Percentiles rank a stretch among this genome's conserved stretches.
These are phyloP conservation scores for Pythium rhizo-oryzae DNA, from an alignment of 352 stramenopile species.

Conservation along the genomic window DNA sequence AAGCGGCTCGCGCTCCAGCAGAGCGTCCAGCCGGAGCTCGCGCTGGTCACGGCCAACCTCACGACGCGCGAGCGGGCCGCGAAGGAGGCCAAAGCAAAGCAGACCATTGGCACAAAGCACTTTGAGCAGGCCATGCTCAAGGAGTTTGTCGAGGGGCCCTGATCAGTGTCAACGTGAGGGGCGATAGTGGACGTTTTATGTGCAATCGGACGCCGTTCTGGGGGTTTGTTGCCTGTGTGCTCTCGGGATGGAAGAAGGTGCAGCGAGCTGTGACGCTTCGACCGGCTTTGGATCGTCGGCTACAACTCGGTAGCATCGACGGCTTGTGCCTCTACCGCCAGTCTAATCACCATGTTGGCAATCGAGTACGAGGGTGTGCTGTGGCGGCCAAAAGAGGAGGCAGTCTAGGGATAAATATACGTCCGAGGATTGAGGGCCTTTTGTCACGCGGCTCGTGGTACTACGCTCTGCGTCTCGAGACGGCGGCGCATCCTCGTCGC, in stretches of 20 bases:
- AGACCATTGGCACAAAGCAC: slow-evolving; percentile 43
- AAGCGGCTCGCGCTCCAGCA: slow-evolving; percentile 40
- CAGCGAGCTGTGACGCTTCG: too few relatives aligned
- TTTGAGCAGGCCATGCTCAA: slow-evolving; percentile 59
- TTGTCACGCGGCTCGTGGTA: too few relatives aligned
- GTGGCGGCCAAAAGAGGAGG: too few relatives aligned
- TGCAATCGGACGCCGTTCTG: slow-evolving; percentile 4
- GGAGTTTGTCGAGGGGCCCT: slow-evolving; percentile 31
- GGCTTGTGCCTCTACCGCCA: too few relatives aligned
- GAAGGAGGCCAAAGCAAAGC: slow-evolving; percentile 40
- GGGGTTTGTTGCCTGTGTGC: not conserved
- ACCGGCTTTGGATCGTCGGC: too few relatives aligned
- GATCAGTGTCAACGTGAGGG: not conserved
- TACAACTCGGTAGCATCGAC: too few relatives aligned
- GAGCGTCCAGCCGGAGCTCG: slow-evolving; percentile 31
- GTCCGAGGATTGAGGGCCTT: too few relatives aligned
- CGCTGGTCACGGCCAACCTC: slow-evolving; percentile 36
- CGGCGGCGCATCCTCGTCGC: too few relatives aligned
- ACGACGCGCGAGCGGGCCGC: slow-evolving; percentile 36
- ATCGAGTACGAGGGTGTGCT: too few relatives aligned
- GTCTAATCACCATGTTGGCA: too few relatives aligned
- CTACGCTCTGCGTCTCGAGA: too few relatives aligned
- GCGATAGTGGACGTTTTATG: slow-evolving; percentile 4
- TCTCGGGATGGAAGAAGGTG: not conserved
- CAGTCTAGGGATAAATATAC: too few relatives aligned